phyloP scores from a whole-genome alignment of 2,329 filamentous ascomycete species.

The Sporothrix schenckii region DNA sequence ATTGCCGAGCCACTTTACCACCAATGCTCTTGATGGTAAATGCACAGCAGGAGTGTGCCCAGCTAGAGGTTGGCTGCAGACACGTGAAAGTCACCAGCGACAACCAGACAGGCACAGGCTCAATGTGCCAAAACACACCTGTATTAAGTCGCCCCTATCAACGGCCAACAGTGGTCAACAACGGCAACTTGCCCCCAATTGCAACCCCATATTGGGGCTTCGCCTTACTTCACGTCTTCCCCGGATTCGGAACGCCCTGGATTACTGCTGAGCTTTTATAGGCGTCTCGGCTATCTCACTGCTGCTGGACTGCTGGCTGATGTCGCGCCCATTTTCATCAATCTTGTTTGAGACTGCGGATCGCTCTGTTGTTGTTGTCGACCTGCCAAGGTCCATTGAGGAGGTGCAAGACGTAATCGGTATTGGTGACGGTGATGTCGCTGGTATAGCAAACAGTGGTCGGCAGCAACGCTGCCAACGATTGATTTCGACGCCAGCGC shows the following conservation, averaged over 20 bases:
- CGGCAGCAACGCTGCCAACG: constrained; percentile 38
- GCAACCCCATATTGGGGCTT: not conserved
- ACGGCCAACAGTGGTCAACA: not conserved
- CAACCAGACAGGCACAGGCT: not conserved
- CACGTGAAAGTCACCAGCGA: constrained; percentile 26
- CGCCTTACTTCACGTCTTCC: not conserved
- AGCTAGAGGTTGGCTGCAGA: not conserved
- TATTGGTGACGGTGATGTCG: not conserved
- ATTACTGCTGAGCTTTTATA: too few relatives aligned
- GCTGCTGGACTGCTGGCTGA: constrained; percentile 15
- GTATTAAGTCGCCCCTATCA: not conserved
- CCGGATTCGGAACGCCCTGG: constrained; percentile 19
- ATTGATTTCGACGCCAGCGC: constrained; percentile 52
- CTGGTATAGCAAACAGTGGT: not conserved
- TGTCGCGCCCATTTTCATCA: constrained; percentile 35
- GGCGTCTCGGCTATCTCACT: too few relatives aligned
- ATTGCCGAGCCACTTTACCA: constrained; percentile 28
- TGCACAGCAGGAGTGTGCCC: not conserved
- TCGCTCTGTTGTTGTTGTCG: constrained; percentile 60
- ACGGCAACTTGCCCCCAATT: not conserved
- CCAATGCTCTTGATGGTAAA: not conserved
- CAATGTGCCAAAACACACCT: not conserved
- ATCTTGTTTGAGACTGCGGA: constrained; percentile 59
- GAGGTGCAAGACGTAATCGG: constrained; percentile 56
- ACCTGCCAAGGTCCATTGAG: constrained; percentile 71